These are phyloP conservation scores for Didymella sp. DNA, from an alignment of 2,329 filamentous ascomycete genomes.

Conservation along the genomic window DNA sequence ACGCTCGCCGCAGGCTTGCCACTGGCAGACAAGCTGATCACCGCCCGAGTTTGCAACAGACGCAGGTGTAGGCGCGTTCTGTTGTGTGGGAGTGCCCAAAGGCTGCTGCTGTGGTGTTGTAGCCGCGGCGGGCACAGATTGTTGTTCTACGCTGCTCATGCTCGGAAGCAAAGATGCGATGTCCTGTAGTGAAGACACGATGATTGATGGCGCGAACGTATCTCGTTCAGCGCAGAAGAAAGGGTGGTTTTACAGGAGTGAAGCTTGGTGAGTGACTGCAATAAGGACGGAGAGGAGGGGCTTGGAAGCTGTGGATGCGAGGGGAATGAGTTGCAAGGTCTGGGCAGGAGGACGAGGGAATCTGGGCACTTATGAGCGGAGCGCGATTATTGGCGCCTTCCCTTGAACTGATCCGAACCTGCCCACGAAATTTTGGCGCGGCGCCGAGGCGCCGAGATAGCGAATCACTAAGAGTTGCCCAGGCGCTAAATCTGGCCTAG, in stretches of 20 bases:
- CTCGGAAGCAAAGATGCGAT: constrained; percentile 22
- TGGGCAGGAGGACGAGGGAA: no score
- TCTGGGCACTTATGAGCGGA: constrained; percentile 9
- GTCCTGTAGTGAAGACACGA: constrained; percentile 23
- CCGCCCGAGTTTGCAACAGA: constrained; percentile 38
- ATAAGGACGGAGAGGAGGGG: constrained; percentile 15
- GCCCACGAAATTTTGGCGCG: constrained; percentile 5
- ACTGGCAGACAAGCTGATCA: constrained; percentile 64
- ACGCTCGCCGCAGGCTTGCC: constrained; percentile 68
- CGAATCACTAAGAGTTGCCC: background rate
- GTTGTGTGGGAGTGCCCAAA: constrained; percentile 43
- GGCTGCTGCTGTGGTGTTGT: constrained; percentile 42
- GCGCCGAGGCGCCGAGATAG: background rate
- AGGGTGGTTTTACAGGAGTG: constrained; percentile 4
- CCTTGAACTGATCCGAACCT: no score
- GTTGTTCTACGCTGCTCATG: constrained; percentile 29
- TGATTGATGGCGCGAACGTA: constrained; percentile 21
- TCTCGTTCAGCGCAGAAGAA: constrained; percentile 22
- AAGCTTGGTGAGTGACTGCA: constrained; percentile 15
- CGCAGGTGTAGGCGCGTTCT: constrained; percentile 42
- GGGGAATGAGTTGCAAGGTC: no score
- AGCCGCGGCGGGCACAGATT: constrained; percentile 33
- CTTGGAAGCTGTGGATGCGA: no score
- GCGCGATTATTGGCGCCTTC: no score
- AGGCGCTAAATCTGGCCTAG: background rate